Evolutionary conservation across 306 rosid genomes (phyloP), one percentile per base, ranked within the genome.

Genomic region (Pueraria montana): DNA sequence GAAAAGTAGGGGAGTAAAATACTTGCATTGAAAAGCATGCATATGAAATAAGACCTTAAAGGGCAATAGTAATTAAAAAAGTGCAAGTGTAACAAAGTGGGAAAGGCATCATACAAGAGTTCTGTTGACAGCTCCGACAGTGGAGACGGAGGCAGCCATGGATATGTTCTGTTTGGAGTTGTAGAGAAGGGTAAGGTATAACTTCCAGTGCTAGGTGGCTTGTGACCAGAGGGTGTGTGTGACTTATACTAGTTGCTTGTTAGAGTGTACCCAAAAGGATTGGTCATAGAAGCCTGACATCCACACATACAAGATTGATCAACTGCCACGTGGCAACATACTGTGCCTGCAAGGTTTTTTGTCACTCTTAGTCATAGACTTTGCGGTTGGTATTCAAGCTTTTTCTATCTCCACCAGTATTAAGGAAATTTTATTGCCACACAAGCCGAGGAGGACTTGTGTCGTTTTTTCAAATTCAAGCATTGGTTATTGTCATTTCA

Each of bases 141-240:
- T 91, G 82, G 98, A 90, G 83, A 92, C 84, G 66, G 98, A 85
- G 74, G 98, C 87, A 71, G 97, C 98, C 98, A 95, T 95, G 78
- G 81, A 11, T 24, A 59, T 43, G 65, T 18, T 48, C 4, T 43
- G 78, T 20, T 74, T 7, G 18, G 21, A 70, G 67, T 49, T 26
- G 38, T 40, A 61, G 11, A 77, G 13, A 74, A 61, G 18, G 30
- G 5, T 27, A 40, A 42, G 52, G 23, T 59, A 24, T 4, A 34
- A 34, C 24, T 55, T 77, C 26, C 21, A 58, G 73, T 73, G 80
- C 79, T 71, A 20, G 59, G 8, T 74, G 65, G 56, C 38, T 55
- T 72, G 12, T 27, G 76, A 84, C 26, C 8, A 62, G 23, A 11
- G 80, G 52, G n/a, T 13, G 80, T 26, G 21, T 11, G 78, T 27